Base-by-base conservation (phyloP, 306 rosid genomes). In the Rosa lucieae region DNA sequence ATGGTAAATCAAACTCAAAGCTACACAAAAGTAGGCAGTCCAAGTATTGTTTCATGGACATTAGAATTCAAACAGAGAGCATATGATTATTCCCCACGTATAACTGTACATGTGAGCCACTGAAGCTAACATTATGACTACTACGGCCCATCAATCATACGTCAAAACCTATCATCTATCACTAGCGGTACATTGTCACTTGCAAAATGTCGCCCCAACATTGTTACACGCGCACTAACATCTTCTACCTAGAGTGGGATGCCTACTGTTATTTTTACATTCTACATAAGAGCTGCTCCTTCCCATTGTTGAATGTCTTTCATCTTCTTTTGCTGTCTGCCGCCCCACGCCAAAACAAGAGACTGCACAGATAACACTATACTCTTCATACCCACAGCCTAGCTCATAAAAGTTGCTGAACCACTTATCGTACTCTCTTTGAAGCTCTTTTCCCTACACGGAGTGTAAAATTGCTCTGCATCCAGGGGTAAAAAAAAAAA, bases 401-500 rank as follows among this genome's bases (percentile, higher is more conserved):
- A 49, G 73, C 62, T 55, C 52, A 51, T 84, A 35, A 67, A 43
- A 43, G 56, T 52, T 51, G 76, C 80, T 55, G 23, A 75, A 77
- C 78, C 63, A 67, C 79, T 87, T 73, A 88, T 39, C 61, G 44
- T 59, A 52, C 73, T 51, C 56, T 75, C 82, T 78, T 78, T 40
- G 88, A 82, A 75, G 80, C 79, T 73, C 78, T 90, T 81, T 86
- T 95, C 70, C 83, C 97, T 5, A 72, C 87, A 73, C 88, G 85
- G 42, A 79, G 80, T 83, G 89, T 96, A 96, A 98, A 96, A 75
- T 84, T 87, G 87, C 88, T 84, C 99, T 96, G 96, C 89, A 80
- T 74, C 77, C 39, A 68, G 55, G 15, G 17, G 12, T 20, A 8
- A 63, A 2, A 8, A 20, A 5, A 21, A 6, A 8, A 20, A 5